A percentile compares a stretch with the other conserved stretches of the same genome.
These are phyloP conservation scores for Tylopilus rubrobrunneus DNA, from an alignment of 768 basidiomycete species.

Conservation along the genomic window DNA sequence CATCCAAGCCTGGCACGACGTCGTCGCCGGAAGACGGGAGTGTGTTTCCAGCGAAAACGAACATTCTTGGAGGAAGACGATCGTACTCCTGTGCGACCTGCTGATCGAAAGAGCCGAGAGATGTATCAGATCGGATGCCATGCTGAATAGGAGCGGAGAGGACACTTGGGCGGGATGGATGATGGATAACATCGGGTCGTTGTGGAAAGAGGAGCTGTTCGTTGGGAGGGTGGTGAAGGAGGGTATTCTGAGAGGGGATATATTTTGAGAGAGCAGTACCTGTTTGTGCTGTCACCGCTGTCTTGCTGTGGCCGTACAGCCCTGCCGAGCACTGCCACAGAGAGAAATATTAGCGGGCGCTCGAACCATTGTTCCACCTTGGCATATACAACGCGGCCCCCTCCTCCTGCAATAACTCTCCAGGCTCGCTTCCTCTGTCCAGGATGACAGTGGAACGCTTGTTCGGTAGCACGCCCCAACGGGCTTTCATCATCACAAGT, in stretches of 20 bases:
- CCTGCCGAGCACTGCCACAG: conserved; percentile 18
- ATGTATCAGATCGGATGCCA: conserved; percentile 4
- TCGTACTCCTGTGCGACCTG: conserved; percentile 37
- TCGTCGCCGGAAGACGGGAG: conserved; percentile 43
- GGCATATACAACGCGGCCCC: not conserved
- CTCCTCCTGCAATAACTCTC: conserved; percentile 1
- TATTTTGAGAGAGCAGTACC: conserved; percentile 36
- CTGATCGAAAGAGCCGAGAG: conserved; percentile 34
- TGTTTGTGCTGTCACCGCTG: not conserved
- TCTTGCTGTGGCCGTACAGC: not conserved
- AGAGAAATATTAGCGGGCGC: not conserved
- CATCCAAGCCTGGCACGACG: conserved; percentile 51
- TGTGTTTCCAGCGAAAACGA: conserved; percentile 49
- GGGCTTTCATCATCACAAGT: conserved; percentile 70
- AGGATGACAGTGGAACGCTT: conserved; percentile 71
- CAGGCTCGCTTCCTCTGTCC: conserved; percentile 14
- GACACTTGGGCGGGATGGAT: conserved; percentile 33
- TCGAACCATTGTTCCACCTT: not conserved
- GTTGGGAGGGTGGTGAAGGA: conserved; percentile 48
- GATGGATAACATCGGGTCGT: conserved; percentile 36
- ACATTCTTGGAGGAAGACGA: conserved; percentile 40
- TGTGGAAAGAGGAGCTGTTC: conserved; percentile 61
- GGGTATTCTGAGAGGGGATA: conserved; percentile 43
- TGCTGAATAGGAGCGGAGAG: not conserved
- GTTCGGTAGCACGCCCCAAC: conserved; percentile 68